These are phyloP conservation scores for Solanum pennellii DNA, from an alignment of 257 asterid species.

Conservation along the genomic window DNA sequence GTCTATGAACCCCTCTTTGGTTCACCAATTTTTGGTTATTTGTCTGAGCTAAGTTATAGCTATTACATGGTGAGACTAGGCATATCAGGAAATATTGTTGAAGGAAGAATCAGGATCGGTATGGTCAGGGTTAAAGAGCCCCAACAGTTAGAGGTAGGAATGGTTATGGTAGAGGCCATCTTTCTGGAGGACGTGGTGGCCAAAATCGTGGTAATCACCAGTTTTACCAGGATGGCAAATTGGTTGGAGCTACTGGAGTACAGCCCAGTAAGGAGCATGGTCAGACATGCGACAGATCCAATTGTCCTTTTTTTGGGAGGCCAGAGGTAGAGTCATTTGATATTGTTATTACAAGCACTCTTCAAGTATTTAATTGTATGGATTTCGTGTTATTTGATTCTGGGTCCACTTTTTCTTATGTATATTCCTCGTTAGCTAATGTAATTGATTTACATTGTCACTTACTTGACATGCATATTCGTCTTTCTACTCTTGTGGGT, in stretches of 20 bases:
- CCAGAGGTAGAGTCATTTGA: not conserved
- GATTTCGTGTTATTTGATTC: no score
- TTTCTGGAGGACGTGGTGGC: not conserved
- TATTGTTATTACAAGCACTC: not conserved
- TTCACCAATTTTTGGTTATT: no score
- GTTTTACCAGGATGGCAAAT: not conserved
- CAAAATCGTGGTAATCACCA: not conserved
- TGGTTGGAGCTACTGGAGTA: not conserved
- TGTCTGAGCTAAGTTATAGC: no score
- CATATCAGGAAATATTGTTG: no score
- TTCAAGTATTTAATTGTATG: not conserved
- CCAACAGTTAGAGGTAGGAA: not conserved
- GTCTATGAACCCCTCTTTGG: no score
- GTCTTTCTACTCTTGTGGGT: not conserved
- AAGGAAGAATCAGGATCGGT: not conserved
- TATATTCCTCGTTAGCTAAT: not conserved
- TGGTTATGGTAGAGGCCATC: not conserved
- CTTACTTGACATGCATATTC: not conserved
- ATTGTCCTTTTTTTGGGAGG: not conserved
- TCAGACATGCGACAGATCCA: not conserved
- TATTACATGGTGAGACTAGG: not conserved
- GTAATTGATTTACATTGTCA: not conserved
- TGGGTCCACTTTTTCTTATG: not conserved
- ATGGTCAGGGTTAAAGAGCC: not conserved
- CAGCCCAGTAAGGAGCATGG: not conserved